Evolutionary conservation across 208 protist species (phyloP).

Genomic region (Jaenimonas drosophilae): DNA sequence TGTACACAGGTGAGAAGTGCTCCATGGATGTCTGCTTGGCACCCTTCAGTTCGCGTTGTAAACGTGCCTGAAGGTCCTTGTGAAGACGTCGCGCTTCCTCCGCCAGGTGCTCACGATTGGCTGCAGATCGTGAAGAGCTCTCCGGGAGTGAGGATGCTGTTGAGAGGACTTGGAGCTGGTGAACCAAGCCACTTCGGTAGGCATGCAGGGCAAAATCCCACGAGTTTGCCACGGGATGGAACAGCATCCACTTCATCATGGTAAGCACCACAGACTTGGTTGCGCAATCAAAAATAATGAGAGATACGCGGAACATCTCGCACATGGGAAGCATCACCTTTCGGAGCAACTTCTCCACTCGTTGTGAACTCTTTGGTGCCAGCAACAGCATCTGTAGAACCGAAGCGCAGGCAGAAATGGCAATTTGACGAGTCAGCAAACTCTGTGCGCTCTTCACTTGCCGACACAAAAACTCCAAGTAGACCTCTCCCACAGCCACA

Average conservation of each 20-base stretch:
- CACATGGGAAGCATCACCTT: constrained; percentile 61
- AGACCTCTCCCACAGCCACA: constrained; percentile 53
- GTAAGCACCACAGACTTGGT: constrained; percentile 73
- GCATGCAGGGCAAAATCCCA: constrained; percentile 43
- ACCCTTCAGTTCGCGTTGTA: too few relatives aligned
- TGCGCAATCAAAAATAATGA: constrained; percentile 59
- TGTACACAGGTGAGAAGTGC: too few relatives aligned
- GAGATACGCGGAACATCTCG: constrained; percentile 64
- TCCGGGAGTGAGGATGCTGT: too few relatives aligned
- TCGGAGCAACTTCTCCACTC: constrained; percentile 26
- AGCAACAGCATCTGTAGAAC: constrained; percentile 66
- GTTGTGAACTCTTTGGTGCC: constrained; percentile 14
- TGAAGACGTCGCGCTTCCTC: too few relatives aligned
- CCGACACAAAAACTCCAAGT: constrained; percentile 52
- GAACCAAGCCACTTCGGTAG: constrained; percentile 52
- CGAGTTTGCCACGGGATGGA: constrained; percentile 27
- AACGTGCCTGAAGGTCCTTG: too few relatives aligned
- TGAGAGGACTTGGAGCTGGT: constrained; percentile 33
- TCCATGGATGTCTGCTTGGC: too few relatives aligned
- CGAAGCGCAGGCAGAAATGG: constrained; percentile 63
- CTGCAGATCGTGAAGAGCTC: too few relatives aligned
- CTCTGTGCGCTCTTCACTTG: constrained; percentile 51
- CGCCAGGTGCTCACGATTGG: too few relatives aligned
- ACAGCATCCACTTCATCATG: constrained; percentile 81
- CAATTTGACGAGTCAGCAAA: constrained; percentile 75